Base-by-base conservation (phyloP, 2,329 filamentous ascomycete genomes). In the Fusarium nygamai region DNA sequence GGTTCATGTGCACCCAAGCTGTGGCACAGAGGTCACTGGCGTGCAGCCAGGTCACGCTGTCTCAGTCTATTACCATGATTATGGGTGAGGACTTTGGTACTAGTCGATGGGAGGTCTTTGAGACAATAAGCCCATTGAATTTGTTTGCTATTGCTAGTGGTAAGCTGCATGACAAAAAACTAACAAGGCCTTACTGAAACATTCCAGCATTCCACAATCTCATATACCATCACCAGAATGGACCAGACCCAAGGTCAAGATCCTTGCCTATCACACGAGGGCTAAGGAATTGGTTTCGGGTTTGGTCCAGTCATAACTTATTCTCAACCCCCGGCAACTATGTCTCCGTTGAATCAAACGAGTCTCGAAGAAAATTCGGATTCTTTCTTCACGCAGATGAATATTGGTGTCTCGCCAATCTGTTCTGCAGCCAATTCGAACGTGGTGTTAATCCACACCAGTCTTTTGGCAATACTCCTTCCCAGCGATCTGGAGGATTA, bases 151-250 rank as follows among this genome's bases (percentile, higher is more conserved):
- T 74, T 8, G 47, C 63, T 17, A 68, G 64, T n/a, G 47, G 72
- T 73, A 65, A 16, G 70, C n/a, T 22, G 9, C 8, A 20, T 24
- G 13, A 16, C 19, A 22, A 16, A 11, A 11, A 22, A 16, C 14
- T 11, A 22, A 16, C 4, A 29, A 29, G 13, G 8, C 13, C 27
- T 29, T 22, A 6, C 27, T 47, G 9, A 47, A 9, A 22, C 19
- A 29, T 29, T 22, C 6, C 19, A 73, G 70, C 70, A 10, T 71
- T 74, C 7, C 70, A 74, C 27, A 71, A 71, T 27, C 63, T 74
- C 3, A 61, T 74, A 8, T 74, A 65, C 24, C 53, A 65, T 33
- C 70, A 73, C 10, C 34, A 54, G 24, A 47, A 68, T 5, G 63
- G 70, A 10, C 38, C 62, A 38, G 41, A 29, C 20, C 7, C 8